Base-by-base conservation (phyloP, 176 grass and related monocot genomes). In the Elymus sibiricus region DNA sequence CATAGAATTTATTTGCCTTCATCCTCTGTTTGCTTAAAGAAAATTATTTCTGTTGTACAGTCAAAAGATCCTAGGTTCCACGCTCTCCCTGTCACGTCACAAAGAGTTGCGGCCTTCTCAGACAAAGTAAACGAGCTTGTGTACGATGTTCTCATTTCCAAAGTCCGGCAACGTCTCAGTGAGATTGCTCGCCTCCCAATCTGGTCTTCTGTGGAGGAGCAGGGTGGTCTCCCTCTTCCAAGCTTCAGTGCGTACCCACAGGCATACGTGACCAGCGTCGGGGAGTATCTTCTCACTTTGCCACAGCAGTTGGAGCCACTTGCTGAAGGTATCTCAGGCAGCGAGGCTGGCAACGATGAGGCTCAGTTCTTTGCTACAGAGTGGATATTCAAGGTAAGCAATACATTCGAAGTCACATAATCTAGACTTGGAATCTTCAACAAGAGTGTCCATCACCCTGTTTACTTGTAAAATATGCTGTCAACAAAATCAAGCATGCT, bases 321-420 rank as follows among this genome's bases (percentile, higher is more conserved):
- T 7, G 89, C 92, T 64, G 97, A 99, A 91, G 92, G 88, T 71
- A 89, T 94, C 78, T 92, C 94, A 29, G 90, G 90, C 83, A 85
- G 68, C 32, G 95, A 98, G 44, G 37, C 90, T 74, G 89, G 92
- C 8, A 91, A 92, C 17, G 97, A 98, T 0, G 97, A 99, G 61
- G 97, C 97, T 9, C 97, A 99, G 73, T 92, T 99, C 80, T 99
- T 99, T 88, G 94, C 97, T 24, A 94, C 89, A 6, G 97, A 99
- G 85, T 99, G 97, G 97, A 92, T 99, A 90, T 96, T 94, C 72
- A 99, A 99, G 97, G 97, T 99, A 91, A 55, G 90, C 90, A 89
- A 46, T 19, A 64, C 9, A 26, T 25, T 15, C 11, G 1, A 11
- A 28, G 12, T 25, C 47, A 59, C 65, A 22, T 44, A 49, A 60